Conservation (phyloP, 495 filamentous ascomycete genomes). For the Clavariopsis aquatica region DNA sequence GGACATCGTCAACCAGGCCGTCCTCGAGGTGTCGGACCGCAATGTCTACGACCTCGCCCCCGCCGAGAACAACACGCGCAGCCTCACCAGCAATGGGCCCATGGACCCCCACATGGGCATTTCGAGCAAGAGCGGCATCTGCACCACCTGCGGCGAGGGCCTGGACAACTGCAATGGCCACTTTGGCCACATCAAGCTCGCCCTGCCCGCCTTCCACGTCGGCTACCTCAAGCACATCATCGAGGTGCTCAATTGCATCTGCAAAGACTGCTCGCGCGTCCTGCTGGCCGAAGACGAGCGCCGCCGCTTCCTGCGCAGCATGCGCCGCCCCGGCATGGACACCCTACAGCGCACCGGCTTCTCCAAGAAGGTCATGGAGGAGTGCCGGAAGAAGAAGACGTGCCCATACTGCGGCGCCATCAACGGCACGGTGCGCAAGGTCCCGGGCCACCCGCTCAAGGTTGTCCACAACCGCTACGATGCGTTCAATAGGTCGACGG, state of each 20-base stretch:
- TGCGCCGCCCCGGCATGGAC: slow-evolving; percentile 81
- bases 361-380: slow-evolving; percentile 81
- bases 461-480: slow-evolving; percentile 92
- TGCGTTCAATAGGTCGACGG: slow-evolving; percentile 79
- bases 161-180: slow-evolving; percentile 87
- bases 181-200: slow-evolving; percentile 87
- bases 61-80: slow-evolving; percentile 46
- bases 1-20: slow-evolving; percentile 90
- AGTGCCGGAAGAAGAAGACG: slow-evolving; percentile 78
- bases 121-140: slow-evolving; percentile 71
- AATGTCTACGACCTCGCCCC: slow-evolving; percentile 84
- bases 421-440: slow-evolving; percentile 88
- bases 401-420: slow-evolving; percentile 75
- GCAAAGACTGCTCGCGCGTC: slow-evolving; percentile 80
- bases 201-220: slow-evolving; percentile 89
- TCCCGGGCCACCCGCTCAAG: slow-evolving; percentile 74
- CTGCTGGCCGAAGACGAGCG: slow-evolving; percentile 76
- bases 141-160: slow-evolving; percentile 77
- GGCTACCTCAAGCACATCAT: slow-evolving; percentile 93
- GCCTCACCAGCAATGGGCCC: slow-evolving; percentile 74
- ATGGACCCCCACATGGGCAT: slow-evolving; percentile 86
- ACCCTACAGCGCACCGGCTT: slow-evolving; percentile 77
- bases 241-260: slow-evolving; percentile 85
- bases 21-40: slow-evolving; percentile 87
- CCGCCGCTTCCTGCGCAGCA: slow-evolving; percentile 68